These are phyloP conservation scores for Blastobotrys persicus DNA, from an alignment of 1,139 yeast species.

Conservation along the genomic window DNA sequence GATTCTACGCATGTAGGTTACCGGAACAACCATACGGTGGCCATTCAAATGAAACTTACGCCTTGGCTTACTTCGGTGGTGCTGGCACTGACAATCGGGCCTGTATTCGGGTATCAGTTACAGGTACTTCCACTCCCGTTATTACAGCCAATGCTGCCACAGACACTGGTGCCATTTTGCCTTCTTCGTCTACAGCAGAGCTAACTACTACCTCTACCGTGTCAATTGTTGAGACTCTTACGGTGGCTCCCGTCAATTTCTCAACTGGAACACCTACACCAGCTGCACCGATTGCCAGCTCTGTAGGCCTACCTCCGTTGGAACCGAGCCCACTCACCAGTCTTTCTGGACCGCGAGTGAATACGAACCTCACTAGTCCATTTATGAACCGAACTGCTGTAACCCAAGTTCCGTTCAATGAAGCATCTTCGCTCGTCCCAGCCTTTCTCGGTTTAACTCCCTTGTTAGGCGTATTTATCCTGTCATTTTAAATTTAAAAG, in stretches of 20 bases:
- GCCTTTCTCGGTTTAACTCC: not conserved
- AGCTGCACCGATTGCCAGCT: not conserved
- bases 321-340: too few relatives aligned
- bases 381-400: not conserved
- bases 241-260: not conserved
- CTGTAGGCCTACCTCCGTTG: too few relatives aligned
- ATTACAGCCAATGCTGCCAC: not conserved
- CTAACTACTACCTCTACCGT: not conserved
- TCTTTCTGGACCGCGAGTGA: not conserved
- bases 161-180: not conserved
- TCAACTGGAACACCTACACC: not conserved
- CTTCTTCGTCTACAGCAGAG: not conserved
- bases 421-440: not conserved
- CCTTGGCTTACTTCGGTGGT: not conserved
- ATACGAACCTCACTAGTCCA: not conserved
- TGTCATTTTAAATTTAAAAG: too few relatives aligned
- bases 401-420: not conserved
- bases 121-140: not conserved
- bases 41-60: not conserved
- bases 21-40: not conserved
- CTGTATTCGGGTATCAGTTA: not conserved
- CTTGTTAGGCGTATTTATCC: not conserved
- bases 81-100: not conserved
- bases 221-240: not conserved
- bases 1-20: not conserved